Percentiles rank a stretch among this genome's conserved stretches.
These are phyloP conservation scores for Hordeum vulgare DNA, from an alignment of 176 grass and related monocot species.

Conservation along the genomic window DNA sequence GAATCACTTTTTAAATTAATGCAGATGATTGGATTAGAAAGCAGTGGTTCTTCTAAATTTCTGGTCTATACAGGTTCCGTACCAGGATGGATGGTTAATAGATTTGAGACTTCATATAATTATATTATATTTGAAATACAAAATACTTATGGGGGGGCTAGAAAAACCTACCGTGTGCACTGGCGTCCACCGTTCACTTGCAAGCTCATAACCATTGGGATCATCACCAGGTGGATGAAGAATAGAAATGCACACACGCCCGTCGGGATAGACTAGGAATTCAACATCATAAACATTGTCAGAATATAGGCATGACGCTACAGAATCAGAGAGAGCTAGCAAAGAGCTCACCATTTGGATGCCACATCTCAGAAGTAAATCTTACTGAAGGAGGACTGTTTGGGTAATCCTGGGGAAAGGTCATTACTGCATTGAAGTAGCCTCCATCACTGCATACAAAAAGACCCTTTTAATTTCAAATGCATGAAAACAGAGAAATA, in stretches of 20 bases:
- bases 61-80: not conserved
- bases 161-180: conserved; percentile 71
- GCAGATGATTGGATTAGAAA: not conserved
- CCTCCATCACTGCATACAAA: conserved; percentile 72
- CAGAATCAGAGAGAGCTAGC: not conserved
- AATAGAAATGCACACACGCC: conserved; percentile 91
- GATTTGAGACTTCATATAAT: not conserved
- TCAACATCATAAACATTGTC: conserved; percentile 4
- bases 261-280: conserved; percentile 76
- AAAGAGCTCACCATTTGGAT: conserved; percentile 68
- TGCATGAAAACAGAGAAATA: not conserved
- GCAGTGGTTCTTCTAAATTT: not conserved
- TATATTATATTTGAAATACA: not conserved
- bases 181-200: conserved; percentile 86
- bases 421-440: conserved; percentile 89
- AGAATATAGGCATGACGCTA: not conserved
- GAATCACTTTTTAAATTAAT: not conserved
- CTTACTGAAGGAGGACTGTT: conserved; percentile 88
- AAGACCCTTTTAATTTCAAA: conserved; percentile 7
- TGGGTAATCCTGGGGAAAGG: conserved; percentile 80
- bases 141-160: not conserved
- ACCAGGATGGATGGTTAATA: not conserved
- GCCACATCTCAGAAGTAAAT: conserved; percentile 98
- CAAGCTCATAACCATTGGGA: conserved; percentile 92
- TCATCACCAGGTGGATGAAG: conserved; percentile 94